Conservation (phyloP, 2,329 filamentous ascomycete genomes). For the Cladosporium phlei region DNA sequence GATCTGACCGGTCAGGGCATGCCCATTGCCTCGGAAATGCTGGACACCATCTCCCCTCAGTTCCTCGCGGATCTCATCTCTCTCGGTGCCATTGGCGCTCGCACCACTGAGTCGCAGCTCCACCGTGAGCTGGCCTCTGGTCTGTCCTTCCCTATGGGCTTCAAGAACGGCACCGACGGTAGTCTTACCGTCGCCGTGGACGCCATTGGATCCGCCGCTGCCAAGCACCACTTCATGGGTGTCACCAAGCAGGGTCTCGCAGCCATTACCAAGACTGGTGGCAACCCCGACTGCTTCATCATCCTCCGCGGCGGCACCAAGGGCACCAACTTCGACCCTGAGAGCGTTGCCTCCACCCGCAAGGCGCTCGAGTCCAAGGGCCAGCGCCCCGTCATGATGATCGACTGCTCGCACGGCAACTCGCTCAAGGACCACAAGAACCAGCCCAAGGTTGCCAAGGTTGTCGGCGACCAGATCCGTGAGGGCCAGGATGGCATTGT, state of each 20-base stretch:
- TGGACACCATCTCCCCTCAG: slow-evolving; percentile 96
- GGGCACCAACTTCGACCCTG: slow-evolving; percentile 88
- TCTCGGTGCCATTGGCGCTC: slow-evolving; percentile 88
- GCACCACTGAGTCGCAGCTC: slow-evolving; percentile 92
- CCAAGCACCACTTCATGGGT: slow-evolving; percentile 93
- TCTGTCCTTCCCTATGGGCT: slow-evolving; percentile 93
- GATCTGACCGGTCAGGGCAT: slow-evolving; percentile 88
- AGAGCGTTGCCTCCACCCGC: slow-evolving; percentile 80
- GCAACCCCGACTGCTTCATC: slow-evolving; percentile 96
- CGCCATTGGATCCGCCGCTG: slow-evolving; percentile 85
- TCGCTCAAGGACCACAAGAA: slow-evolving; percentile 95
- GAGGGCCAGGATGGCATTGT: slow-evolving; percentile 82
- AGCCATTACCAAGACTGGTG: slow-evolving; percentile 87
- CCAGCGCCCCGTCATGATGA: slow-evolving; percentile 74
- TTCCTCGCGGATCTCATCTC: slow-evolving; percentile 90
- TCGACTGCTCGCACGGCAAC: slow-evolving; percentile 88
- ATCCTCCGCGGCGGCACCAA: slow-evolving; percentile 88
- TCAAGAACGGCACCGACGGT: slow-evolving; percentile 99
- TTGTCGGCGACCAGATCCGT: slow-evolving; percentile 76
- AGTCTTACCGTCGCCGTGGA: slow-evolving; percentile 85
- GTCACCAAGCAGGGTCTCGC: slow-evolving; percentile 95
- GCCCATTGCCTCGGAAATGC: slow-evolving; percentile 95
- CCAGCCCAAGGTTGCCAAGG: slow-evolving; percentile 85
- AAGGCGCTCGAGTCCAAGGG: slow-evolving; percentile 69
- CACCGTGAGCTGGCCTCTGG: slow-evolving; percentile 92